A percentile compares a stretch with the other conserved stretches of the same genome.
These are phyloP conservation scores for Irpex sp. DNA, from an alignment of 1,284 basidiomycete species.

Conservation along the genomic window DNA sequence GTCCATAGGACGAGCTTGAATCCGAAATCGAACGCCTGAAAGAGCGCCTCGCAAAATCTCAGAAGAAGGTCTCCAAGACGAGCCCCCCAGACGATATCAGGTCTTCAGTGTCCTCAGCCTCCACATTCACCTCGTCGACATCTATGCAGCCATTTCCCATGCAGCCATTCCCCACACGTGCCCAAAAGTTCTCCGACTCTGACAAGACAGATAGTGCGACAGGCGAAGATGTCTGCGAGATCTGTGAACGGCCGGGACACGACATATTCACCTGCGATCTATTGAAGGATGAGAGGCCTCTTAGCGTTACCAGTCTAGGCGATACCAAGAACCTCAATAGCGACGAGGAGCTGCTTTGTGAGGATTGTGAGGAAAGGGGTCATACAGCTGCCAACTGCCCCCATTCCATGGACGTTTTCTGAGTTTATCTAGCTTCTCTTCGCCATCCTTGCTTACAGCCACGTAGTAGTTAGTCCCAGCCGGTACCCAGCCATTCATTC, in stretches of 20 bases:
- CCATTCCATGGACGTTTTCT: conserved; percentile 79
- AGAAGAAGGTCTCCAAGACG: conserved; percentile 55
- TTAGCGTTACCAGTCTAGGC: conserved; percentile 12
- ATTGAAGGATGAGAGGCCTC: conserved; percentile 37
- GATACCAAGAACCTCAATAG: conserved; percentile 4
- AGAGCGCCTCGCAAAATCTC: conserved; percentile 54
- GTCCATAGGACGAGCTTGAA: conserved; percentile 78
- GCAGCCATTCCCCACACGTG: conserved; percentile 4
- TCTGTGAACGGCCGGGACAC: conserved; percentile 79
- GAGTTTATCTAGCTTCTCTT: conserved; percentile 12
- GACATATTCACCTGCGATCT: conserved; percentile 80
- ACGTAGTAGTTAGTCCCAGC: background rate
- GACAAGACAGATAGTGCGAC: conserved; percentile 1
- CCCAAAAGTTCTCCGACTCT: conserved; percentile 11
- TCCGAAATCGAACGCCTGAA: conserved; percentile 77
- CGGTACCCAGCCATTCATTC: conserved; percentile 5
- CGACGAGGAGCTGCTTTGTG: conserved; percentile 51
- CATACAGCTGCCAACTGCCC: conserved; percentile 72
- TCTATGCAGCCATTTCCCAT: background rate
- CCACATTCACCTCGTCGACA: background rate
- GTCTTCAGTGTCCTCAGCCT: conserved; percentile 14
- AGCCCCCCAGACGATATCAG: conserved; percentile 28
- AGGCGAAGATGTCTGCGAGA: conserved; percentile 61
- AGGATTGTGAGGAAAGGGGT: conserved; percentile 74
- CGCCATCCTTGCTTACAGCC: background rate